Conservation (phyloP, 192 early-diverging fungal species). For the Coemansia sp. region DNA sequence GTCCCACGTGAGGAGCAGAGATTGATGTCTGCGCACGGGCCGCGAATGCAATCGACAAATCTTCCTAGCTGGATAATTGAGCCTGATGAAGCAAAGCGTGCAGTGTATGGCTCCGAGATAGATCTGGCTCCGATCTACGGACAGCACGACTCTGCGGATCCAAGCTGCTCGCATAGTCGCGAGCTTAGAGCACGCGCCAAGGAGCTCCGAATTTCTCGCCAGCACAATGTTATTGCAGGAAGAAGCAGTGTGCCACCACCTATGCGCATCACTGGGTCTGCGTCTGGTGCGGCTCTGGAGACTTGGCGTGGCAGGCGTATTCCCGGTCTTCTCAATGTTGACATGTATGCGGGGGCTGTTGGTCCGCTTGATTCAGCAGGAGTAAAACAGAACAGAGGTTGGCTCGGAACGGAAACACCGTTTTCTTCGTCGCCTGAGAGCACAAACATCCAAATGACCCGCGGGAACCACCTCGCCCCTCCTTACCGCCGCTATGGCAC, state of each 20-base stretch:
- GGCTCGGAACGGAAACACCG: constrained; percentile 8
- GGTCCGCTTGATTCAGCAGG: constrained; percentile 19
- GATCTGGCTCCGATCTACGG: neutral
- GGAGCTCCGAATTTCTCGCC: constrained; percentile 39
- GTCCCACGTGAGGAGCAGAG: constrained; percentile 16
- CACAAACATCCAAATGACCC: neutral
- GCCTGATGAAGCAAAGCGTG: constrained; percentile 39
- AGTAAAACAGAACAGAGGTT: neutral
- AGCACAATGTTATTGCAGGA: constrained; percentile 21
- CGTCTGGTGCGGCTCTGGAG: constrained; percentile 24
- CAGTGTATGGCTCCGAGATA: constrained; percentile 29
- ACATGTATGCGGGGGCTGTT: constrained; percentile 19
- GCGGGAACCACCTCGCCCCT: constrained; percentile 24
- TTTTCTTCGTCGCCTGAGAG: constrained; percentile 22
- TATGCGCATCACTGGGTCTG: neutral
- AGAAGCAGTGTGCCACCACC: constrained; percentile 16
- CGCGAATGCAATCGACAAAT: constrained; percentile 25
- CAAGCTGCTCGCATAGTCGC: constrained; percentile 36
- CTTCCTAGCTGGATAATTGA: constrained; percentile 36
- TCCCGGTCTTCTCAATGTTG: constrained; percentile 30
- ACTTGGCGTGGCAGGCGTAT: constrained; percentile 47
- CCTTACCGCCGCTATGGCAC: constrained; percentile 49
- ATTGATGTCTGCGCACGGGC: neutral
- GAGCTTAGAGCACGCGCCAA: constrained; percentile 41
- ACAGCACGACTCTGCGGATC: constrained; percentile 11